Base-by-base conservation (phyloP, 1,284 basidiomycete species). In the Cryptococcus amylolentus region DNA sequence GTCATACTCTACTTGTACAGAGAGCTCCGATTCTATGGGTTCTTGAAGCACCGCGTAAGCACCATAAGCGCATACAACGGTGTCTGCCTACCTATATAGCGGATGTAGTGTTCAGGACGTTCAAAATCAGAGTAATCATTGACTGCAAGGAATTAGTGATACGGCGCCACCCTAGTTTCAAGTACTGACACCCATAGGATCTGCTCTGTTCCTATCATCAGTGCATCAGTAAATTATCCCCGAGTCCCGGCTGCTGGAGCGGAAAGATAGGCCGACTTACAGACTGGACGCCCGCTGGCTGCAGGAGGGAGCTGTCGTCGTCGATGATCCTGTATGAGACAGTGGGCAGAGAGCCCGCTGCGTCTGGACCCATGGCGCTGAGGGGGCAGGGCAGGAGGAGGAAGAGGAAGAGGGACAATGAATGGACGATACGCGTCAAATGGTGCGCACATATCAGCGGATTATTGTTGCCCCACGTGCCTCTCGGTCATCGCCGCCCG, bases 1-100 rank as follows among this genome's bases (percentile, higher is more conserved):
- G 74, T 98, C 96, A 80, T 99, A 99, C 76, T 98, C 96, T 47
- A 98, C 95, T 71, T 95, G 92, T 47, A 85, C 84, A 10, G 88
- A 88, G 31, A 98, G 84, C 62, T 98, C 96, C 52, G 84, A 86
- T 75, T 99, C 95, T 63, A 95, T 81, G 0, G 95, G 95, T 70
- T 97, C 95, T 92, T 55, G 27, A 13, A 16, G n/a, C 10, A 18
- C 10, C 7, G 14, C 12, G 35, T 61, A 28, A 63, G 58, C 38
- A 49, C 23, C 16, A 20, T 45, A 5, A n/a, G 8, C 6, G 8
- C 6, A 7, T 38, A 12, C 3, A 7, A 44, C 47, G n/a, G 18
- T 35, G 16, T 27, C 5, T 40, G 71, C 83, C 48, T 67, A 91
- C 89, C 90, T 64, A 95, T 89, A 73, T 94, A 86, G 47, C 91